Evolutionary conservation across 2,329 filamentous ascomycete species (phyloP).

Genomic region (Cercospora sesami): DNA sequence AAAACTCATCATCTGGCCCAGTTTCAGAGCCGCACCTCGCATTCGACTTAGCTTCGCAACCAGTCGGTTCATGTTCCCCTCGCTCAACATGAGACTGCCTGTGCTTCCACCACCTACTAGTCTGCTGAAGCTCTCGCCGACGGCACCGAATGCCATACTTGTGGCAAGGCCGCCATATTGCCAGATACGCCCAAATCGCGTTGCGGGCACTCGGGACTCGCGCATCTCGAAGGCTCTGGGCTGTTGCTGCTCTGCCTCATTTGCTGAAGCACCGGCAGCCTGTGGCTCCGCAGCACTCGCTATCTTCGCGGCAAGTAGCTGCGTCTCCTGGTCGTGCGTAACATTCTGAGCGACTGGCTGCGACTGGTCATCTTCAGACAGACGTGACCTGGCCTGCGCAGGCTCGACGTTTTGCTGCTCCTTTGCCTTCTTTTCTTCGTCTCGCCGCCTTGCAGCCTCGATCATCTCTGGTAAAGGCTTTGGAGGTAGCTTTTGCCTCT

Average conservation of each 20-base stretch:
- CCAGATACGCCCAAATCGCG: constrained; percentile 83
- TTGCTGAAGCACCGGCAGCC: background rate
- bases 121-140: constrained; percentile 80
- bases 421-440: constrained; percentile 19
- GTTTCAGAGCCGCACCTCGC: constrained; percentile 93
- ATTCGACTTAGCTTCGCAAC: constrained; percentile 92
- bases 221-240: constrained; percentile 64
- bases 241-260: background rate
- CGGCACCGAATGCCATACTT: constrained; percentile 90
- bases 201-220: constrained; percentile 88
- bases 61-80: constrained; percentile 87
- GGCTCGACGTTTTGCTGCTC: constrained; percentile 9
- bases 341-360: background rate
- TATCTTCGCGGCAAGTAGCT: constrained; percentile 40
- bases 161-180: constrained; percentile 92
- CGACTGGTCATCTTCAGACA: background rate
- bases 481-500: constrained; percentile 34
- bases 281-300: constrained; percentile 37
- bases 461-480: constrained; percentile 40
- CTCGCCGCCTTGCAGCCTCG: constrained; percentile 31
- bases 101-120: constrained; percentile 63
- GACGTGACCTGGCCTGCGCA: background rate
- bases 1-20: constrained; percentile 98
- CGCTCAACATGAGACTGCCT: constrained; percentile 83
- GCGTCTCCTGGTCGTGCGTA: constrained; percentile 39